phyloP scores from a whole-genome alignment of 495 filamentous ascomycete genomes.

The Daldinia concentrica region DNA sequence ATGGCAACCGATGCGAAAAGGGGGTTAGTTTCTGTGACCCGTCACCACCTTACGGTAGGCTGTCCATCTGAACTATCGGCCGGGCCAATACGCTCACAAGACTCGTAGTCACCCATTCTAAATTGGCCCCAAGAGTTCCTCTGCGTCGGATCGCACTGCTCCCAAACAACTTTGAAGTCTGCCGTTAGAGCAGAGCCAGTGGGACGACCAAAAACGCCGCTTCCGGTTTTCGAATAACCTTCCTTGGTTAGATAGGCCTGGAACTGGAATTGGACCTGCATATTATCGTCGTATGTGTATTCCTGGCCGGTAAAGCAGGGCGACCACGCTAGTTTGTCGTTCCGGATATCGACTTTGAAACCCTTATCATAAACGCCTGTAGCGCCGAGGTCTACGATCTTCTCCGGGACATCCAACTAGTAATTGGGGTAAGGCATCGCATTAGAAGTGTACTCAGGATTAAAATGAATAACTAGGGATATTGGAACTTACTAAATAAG shows the following conservation, averaged over 20 bases:
- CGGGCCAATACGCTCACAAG: conserved; percentile 20
- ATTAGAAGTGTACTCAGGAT: neutral
- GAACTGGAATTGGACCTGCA: conserved; percentile 40
- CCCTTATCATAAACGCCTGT: conserved; percentile 23
- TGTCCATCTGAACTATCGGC: conserved; percentile 1
- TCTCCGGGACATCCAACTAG: conserved; percentile 31
- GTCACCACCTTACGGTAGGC: conserved; percentile 34
- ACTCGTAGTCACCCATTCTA: conserved; percentile 35
- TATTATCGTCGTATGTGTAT: conserved; percentile 37
- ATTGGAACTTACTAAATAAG: conserved; percentile 21
- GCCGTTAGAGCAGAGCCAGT: conserved; percentile 27
- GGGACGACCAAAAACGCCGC: conserved; percentile 29
- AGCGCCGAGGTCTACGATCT: conserved; percentile 20
- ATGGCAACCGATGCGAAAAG: neutral
- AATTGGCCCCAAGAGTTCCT: conserved; percentile 38
- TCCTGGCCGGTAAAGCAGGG: conserved; percentile 36
- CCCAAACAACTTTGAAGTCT: conserved; percentile 30
- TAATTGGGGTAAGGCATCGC: neutral
- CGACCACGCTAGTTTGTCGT: conserved; percentile 23
- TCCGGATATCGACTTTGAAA: conserved; percentile 31
- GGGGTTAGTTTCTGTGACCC: neutral
- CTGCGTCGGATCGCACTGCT: conserved; percentile 29
- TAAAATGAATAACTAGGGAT: neutral
- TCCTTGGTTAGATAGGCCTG: conserved; percentile 37
- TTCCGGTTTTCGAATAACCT: conserved; percentile 28